Evolutionary conservation across 1,284 basidiomycete genomes (phyloP), one percentile per base, ranked within the genome.

Genomic region (Testicularia cyperi): DNA sequence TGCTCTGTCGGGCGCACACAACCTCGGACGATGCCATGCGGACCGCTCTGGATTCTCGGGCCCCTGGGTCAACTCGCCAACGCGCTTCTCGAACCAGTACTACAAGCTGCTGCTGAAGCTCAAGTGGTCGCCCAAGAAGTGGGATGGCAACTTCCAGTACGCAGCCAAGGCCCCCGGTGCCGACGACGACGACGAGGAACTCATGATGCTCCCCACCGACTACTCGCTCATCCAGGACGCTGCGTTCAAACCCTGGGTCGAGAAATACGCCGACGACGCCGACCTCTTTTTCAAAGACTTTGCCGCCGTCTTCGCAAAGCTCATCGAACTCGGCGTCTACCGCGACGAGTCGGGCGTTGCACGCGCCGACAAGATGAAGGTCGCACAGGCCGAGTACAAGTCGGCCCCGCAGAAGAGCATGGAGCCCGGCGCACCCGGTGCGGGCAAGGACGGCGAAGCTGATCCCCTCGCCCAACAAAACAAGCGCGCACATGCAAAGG

Each of bases 1-100:
- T 46, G 92, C 92, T 40, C 86, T 98, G 63, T 84, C 85, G 24
- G 94, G 94, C 67, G 92, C 90, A 32, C 94, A 98, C 77, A 91
- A 91, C 55, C 84, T 97, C 37, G 92, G 92, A 31, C 88, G 94
- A 75, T 94, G 91, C 83, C 94, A 97, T 81, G 63, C 79, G 51
- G 83, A 77, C 56, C 70, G 74, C 43, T 77, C 65, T 29, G 74
- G 74, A 25, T 76, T 73, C 47, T 61, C 72, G 27, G 74, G 74
- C n/a, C 70, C 74, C 4, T 76, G 74, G 74, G 69, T 71, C 33
- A 60, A 63, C 54, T 58, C 62, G 41, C 73, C 70, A n/a, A 75
- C 64, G 9, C 63, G 65, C 23, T 75, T 74, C 54, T 62, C 62
- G 9, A 74, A 68, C 61, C 61, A 72, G 39, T 76, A 70, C 56